These are phyloP conservation scores for Trichosanthes cucumerina DNA, from an alignment of 306 rosid genomes.

Conservation along the genomic window DNA sequence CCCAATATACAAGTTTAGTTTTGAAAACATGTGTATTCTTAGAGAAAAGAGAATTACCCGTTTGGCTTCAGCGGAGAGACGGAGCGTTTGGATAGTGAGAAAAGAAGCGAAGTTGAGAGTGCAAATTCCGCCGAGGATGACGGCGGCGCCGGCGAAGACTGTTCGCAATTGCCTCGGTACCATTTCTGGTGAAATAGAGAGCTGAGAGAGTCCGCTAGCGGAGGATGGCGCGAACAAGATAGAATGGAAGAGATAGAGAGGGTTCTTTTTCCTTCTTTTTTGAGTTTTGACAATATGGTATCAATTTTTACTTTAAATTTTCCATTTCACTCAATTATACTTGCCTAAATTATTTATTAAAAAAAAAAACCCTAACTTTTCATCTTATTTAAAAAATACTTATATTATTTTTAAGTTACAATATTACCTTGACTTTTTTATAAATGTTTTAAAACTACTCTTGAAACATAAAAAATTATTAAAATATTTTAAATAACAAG, in stretches of 20 bases:
- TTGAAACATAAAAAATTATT: no score
- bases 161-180: slow-evolving; percentile 32
- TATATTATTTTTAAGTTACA: no score
- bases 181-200: slow-evolving; percentile 9
- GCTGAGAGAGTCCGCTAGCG: background rate
- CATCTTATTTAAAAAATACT: no score
- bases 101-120: slow-evolving; percentile 56
- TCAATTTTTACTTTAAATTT: no score
- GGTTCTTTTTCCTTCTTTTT: background rate
- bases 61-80: slow-evolving; percentile 44
- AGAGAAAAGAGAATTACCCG: slow-evolving; percentile 31
- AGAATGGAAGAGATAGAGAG: background rate
- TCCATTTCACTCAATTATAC: no score
- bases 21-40: background rate
- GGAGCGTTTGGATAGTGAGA: slow-evolving; percentile 46
- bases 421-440: no score
- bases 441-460: no score
- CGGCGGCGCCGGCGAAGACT: slow-evolving; percentile 29
- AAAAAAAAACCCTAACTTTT: no score
- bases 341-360: no score
- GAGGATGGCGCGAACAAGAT: background rate
- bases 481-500: no score
- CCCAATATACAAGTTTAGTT: background rate
- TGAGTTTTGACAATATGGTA: no score
- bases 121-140: slow-evolving; percentile 48